Percentiles rank a stretch among this genome's conserved stretches.
Evolutionary conservation across 306 rosid species (phyloP).

Genomic region (Ormosia semicastrata): DNA sequence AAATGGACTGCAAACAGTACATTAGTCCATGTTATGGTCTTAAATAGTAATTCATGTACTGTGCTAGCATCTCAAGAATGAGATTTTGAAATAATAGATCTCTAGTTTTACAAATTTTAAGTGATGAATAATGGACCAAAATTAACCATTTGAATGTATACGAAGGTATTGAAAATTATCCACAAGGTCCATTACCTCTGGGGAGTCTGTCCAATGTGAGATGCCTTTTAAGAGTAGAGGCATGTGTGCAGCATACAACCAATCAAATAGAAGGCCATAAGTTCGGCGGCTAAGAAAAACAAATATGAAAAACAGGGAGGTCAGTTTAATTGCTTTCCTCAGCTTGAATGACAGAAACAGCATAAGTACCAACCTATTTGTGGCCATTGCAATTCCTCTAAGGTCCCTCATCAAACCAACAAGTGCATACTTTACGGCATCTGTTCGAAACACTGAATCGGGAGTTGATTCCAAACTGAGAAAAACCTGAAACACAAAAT

Average conservation of each 20-base stretch:
- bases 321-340: constrained; percentile 9
- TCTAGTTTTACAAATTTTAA: background rate
- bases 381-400: constrained; percentile 97
- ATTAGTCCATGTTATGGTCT: background rate
- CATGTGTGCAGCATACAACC: constrained; percentile 96
- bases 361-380: constrained; percentile 64
- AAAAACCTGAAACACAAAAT: constrained; percentile 57
- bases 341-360: constrained; percentile 16
- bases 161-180: background rate
- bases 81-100: background rate
- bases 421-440: constrained; percentile 76
- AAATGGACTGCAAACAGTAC: background rate
- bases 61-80: background rate
- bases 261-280: constrained; percentile 93
- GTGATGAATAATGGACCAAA: background rate
- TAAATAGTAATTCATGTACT: background rate
- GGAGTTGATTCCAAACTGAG: constrained; percentile 88
- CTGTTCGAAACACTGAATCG: constrained; percentile 90
- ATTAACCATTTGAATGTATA: background rate
- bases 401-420: constrained; percentile 98
- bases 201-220: constrained; percentile 93
- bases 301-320: constrained; percentile 20
- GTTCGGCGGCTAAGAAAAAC: constrained; percentile 77
- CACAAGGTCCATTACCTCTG: constrained; percentile 65
- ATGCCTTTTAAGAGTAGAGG: constrained; percentile 86